Evolutionary conservation across 345 rosid species (phyloP).

Genomic region (Ceriops tagal): DNA sequence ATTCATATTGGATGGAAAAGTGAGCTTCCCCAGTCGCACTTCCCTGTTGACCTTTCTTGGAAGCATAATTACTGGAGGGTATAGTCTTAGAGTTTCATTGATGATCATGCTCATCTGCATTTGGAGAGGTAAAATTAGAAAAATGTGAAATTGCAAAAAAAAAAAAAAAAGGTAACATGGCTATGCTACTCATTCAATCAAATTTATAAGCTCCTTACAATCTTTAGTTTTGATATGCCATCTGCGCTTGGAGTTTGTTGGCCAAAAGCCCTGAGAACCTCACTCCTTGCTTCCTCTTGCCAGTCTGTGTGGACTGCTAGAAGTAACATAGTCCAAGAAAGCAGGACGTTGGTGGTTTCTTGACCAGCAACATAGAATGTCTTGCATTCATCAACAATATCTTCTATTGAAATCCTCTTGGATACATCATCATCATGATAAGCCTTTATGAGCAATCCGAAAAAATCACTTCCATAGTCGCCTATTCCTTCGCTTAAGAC

Average conservation of each 20-base stretch:
- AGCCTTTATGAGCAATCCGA: slow-evolving; percentile 17
- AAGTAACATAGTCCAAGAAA: slow-evolving; percentile 19
- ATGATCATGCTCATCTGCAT: slow-evolving; percentile 20
- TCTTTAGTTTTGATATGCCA: slow-evolving; percentile 10
- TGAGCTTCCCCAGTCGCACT: slow-evolving; percentile 2
- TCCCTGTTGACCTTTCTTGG: neutral
- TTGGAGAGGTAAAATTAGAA: neutral
- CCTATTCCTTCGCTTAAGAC: neutral
- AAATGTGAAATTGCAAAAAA: too few relatives aligned
- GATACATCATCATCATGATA: slow-evolving; percentile 4
- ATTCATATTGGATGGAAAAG: neutral
- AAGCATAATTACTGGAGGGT: neutral
- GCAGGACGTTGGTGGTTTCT: slow-evolving; percentile 13
- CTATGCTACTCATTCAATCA: neutral
- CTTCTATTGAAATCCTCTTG: slow-evolving; percentile 12
- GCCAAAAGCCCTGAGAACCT: slow-evolving; percentile 14
- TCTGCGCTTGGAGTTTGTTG: slow-evolving; percentile 6
- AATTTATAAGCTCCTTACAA: slow-evolving; percentile 1
- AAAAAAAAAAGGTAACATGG: too few relatives aligned
- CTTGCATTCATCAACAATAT: slow-evolving; percentile 20
- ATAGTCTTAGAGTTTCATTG: slow-evolving; percentile 16
- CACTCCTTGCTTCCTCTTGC: slow-evolving; percentile 19
- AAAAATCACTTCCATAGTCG: slow-evolving; percentile 16
- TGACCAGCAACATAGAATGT: slow-evolving; percentile 18
- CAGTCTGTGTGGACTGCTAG: slow-evolving; percentile 20